These are phyloP conservation scores for Botrytis tulipae DNA, from an alignment of 2,329 filamentous ascomycete genomes.

Conservation along the genomic window DNA sequence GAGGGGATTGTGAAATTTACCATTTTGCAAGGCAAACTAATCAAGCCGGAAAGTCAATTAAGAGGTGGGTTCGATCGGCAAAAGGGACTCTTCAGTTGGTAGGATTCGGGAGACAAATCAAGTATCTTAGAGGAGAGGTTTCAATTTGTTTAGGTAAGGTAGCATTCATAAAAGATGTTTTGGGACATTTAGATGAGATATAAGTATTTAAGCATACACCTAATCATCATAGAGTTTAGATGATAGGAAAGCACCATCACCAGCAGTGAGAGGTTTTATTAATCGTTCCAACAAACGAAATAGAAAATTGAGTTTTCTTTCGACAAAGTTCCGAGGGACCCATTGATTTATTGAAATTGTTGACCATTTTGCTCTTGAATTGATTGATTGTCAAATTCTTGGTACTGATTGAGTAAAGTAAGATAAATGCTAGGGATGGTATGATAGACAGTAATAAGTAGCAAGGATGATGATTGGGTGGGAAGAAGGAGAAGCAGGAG, in stretches of 20 bases:
- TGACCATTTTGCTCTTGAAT: not conserved
- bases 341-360: not conserved
- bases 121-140: not conserved
- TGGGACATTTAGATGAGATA: constrained; percentile 21
- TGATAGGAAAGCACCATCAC: not conserved
- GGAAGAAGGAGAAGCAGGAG: not conserved
- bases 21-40: constrained; percentile 86
- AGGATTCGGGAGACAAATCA: not conserved
- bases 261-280: not conserved
- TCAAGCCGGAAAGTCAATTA: constrained; percentile 83
- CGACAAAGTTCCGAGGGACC: not conserved
- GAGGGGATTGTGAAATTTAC: constrained; percentile 91
- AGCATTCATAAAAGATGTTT: constrained; percentile 37
- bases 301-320: not conserved
- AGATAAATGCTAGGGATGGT: not conserved
- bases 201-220: not conserved
- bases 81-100: constrained; percentile 87
- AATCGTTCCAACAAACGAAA: not conserved
- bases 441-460: not conserved
- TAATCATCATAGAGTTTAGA: constrained; percentile 15
- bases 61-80: constrained; percentile 86
- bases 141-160: constrained; percentile 19
- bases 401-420: not conserved
- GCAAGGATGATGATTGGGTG: not conserved
- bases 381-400: not conserved